phyloP scores from a whole-genome alignment of 2,329 filamentous ascomycete species.

The Fusarium transvaalense region DNA sequence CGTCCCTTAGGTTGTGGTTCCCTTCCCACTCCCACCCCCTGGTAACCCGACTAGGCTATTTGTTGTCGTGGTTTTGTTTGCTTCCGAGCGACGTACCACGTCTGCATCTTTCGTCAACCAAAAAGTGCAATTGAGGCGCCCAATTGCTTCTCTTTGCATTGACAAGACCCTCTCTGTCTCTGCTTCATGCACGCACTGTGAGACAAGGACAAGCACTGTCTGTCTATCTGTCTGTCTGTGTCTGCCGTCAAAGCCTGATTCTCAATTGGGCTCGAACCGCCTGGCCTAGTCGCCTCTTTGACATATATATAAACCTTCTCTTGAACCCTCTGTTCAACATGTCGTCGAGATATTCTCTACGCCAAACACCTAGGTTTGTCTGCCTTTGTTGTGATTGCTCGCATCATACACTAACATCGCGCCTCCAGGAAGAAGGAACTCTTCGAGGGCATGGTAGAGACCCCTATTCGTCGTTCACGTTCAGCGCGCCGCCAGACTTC shows the following conservation, averaged over 20 bases:
- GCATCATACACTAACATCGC: conserved; percentile 17
- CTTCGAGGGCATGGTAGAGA: conserved; percentile 72
- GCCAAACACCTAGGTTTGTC: conserved; percentile 56
- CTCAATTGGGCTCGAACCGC: conserved; percentile 4
- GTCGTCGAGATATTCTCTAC: conserved; percentile 56
- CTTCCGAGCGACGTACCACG: conserved; percentile 10
- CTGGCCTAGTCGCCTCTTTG: conserved; percentile 5
- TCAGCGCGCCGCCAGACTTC: conserved; percentile 65
- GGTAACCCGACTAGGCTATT: background rate
- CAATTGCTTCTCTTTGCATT: conserved; percentile 24
- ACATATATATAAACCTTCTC: conserved; percentile 47
- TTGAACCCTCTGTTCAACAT: conserved; percentile 46
- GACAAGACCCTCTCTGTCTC: conserved; percentile 14
- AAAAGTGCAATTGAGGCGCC: conserved; percentile 17
- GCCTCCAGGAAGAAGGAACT: conserved; percentile 69
- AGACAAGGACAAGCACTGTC: conserved; percentile 13
- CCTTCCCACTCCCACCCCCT: background rate
- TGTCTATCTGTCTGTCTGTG: too few relatives aligned
- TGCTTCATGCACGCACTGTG: conserved; percentile 18
- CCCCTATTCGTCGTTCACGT: conserved; percentile 62
- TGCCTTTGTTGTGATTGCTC: background rate
- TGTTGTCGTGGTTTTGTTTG: conserved; percentile 17
- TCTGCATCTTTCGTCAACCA: conserved; percentile 22
- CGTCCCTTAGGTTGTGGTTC: too few relatives aligned
- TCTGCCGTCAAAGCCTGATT: conserved; percentile 29